Evolutionary conservation across 306 rosid species (phyloP).

Genomic region (Comarum palustre): DNA sequence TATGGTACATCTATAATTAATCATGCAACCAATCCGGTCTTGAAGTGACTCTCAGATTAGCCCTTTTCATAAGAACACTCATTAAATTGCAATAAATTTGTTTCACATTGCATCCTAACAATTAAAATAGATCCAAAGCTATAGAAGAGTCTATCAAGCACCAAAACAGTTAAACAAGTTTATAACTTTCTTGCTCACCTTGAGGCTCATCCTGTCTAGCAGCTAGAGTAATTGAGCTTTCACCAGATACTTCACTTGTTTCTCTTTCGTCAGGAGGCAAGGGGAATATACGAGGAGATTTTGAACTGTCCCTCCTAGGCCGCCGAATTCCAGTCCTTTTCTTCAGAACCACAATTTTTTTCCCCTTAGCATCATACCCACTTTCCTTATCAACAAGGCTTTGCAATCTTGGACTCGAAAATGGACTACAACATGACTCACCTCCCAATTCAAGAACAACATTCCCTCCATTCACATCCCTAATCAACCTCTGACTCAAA

Average conservation of each 20-base stretch:
- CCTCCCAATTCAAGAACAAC: constrained; percentile 45
- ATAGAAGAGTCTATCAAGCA: neutral
- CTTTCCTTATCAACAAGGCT: constrained; percentile 47
- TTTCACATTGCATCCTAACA: neutral
- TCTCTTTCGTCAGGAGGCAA: constrained; percentile 18
- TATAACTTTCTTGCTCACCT: constrained; percentile 30
- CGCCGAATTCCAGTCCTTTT: constrained; percentile 56
- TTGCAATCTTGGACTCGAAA: constrained; percentile 35
- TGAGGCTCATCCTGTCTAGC: constrained; percentile 22
- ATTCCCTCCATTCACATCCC: constrained; percentile 27
- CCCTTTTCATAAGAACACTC: neutral
- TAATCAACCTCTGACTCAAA: constrained; percentile 28
- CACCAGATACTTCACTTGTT: constrained; percentile 18
- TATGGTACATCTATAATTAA: constrained; percentile 12
- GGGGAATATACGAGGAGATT: constrained; percentile 14
- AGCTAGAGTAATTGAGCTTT: constrained; percentile 20
- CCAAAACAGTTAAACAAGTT: constrained; percentile 1
- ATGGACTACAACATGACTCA: constrained; percentile 49
- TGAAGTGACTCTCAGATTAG: neutral
- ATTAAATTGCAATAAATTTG: neutral
- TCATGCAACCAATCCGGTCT: constrained; percentile 2
- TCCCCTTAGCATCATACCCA: constrained; percentile 59
- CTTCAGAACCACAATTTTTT: constrained; percentile 44
- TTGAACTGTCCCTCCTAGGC: constrained; percentile 38
- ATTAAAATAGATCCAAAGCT: neutral